Base-by-base conservation (phyloP, 2,329 filamentous ascomycete species). In the Madurella fahalii region DNA sequence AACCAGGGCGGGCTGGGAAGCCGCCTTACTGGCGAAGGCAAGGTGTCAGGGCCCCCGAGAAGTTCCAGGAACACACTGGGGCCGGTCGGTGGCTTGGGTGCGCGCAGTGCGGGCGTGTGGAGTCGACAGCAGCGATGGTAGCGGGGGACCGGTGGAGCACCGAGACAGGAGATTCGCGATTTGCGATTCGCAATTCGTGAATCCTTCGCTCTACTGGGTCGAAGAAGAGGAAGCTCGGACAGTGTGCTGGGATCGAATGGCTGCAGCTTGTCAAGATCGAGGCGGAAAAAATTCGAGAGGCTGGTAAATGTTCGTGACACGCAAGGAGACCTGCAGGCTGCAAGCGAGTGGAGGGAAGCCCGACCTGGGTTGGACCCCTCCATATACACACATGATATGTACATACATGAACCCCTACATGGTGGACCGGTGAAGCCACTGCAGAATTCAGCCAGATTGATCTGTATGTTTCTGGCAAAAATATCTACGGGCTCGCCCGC, bases 271-370 rank as follows among this genome's bases (percentile, higher is more conserved):
- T 58, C 45, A 50, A 44, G 51, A 52, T 57, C 37, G 47, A 54
- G 60, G 58, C 50, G 60, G 51, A 51, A 51, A 51, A 58, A 64
- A 61, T 57, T 51, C 34, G 59, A 63, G 63, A 62, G 63, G 63
- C 58, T 64, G 63, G 63, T 49, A 47, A 51, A 51, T 39, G 31
- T 53, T 53, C 45, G 57, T 50, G 58, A 61, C 40, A 39, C 49
- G 53, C 41, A 54, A 56, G 40, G 44, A 44, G 45, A 58, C 43
- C 44, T 57, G 53, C 56, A 53, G 43, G 15, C 12, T 41, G 45
- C 54, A 57, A 55, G 51, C 54, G 53, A 58, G 50, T 60, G 49
- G 52, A 53, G 48, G 16, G 31, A 42, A 42, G 12, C 34, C 8
- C 25, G 20, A 49, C 15, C 31, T 31, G 32, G 34, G 4, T 34